Base-by-base conservation (phyloP, 164 flowering plant species). In the Chloranthus sessilifolius region DNA sequence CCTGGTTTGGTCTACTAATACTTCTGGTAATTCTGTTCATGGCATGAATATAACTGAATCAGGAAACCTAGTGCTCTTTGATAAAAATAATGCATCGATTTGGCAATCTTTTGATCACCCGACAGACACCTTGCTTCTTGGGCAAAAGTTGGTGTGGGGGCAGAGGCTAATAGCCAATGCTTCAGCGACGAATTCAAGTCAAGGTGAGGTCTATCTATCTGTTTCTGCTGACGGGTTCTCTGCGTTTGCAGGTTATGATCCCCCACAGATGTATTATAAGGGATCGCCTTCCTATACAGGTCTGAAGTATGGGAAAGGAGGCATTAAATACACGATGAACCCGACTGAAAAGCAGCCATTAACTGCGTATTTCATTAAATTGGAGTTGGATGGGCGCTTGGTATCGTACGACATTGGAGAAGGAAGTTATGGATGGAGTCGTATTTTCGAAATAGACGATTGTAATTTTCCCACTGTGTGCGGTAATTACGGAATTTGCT, bases 101-200 rank as follows among this genome's bases (percentile, higher is more conserved):
- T 68, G 73, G 65, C 62, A 64, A 31, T 68, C 73, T 36, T 63
- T 63, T 44, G 65, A 68, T 36, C 56, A 68, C 28, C 73, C 68
- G 1, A 63, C 68, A 0, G 65, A 68, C 43, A 11, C 44, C 19
- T 42, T 60, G 48, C 42, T 68, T 25, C 52, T 33, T 6, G 52
- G 48, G 31, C 73, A 68, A 54, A 47, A 14, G 41, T 41, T 64
- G 16, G 1, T 20, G 3, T 39, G 16, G 0, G 66, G 66, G n/a
- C 53, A 61, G 50, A 44, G 38, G 44, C 69, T 64, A 8, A 54
- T 64, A 0, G 52, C 63, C 1, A 50, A 58, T 37, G 51, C 25
- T 23, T 64, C 69, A 3, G 3, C 5, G 4, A 35, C 60, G n/a
- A 61, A 64, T 43, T 56, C 48, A 46, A 27, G 54, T 38, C 9